Evolutionary conservation across 495 filamentous ascomycete species (phyloP).

Genomic region (Apodospora peruviana): DNA sequence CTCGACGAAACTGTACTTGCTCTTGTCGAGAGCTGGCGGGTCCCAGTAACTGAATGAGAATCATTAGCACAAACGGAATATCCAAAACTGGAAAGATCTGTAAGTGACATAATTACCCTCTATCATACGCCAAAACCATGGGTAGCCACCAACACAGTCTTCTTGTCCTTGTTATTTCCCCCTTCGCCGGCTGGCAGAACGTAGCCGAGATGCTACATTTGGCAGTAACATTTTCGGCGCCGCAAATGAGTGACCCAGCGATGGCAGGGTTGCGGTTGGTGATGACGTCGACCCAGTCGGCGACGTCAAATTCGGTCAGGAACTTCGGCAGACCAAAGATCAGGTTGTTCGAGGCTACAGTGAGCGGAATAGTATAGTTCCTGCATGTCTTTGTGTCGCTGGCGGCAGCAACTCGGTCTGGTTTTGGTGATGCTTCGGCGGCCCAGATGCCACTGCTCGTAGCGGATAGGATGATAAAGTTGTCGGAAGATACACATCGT

Average conservation of each 20-base stretch:
- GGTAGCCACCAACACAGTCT: slow-evolving; percentile 17
- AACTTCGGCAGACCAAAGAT: slow-evolving; percentile 7
- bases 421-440: no score
- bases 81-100: no score
- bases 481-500: no score
- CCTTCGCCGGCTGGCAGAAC: slow-evolving; percentile 17
- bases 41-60: slow-evolving; percentile 47
- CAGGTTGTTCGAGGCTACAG: slow-evolving; percentile 9
- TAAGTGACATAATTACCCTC: no score
- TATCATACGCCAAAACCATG: slow-evolving; percentile 17
- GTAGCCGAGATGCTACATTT: slow-evolving; percentile 19
- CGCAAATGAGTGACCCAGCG: background rate
- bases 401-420: no score
- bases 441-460: no score
- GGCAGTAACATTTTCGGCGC: slow-evolving; percentile 1
- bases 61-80: background rate
- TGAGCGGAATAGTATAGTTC: slow-evolving; percentile 12
- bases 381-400: slow-evolving; percentile 6
- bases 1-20: slow-evolving; percentile 51
- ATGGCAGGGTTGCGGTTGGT: slow-evolving; percentile 4
- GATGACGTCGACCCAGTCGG: slow-evolving; percentile 13
- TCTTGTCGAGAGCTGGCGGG: slow-evolving; percentile 40
- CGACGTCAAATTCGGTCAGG: slow-evolving; percentile 18
- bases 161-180: slow-evolving; percentile 5
- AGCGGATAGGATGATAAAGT: no score